Base-by-base conservation (phyloP, 2,329 filamentous ascomycete species). In the Ophiobolus disseminans region DNA sequence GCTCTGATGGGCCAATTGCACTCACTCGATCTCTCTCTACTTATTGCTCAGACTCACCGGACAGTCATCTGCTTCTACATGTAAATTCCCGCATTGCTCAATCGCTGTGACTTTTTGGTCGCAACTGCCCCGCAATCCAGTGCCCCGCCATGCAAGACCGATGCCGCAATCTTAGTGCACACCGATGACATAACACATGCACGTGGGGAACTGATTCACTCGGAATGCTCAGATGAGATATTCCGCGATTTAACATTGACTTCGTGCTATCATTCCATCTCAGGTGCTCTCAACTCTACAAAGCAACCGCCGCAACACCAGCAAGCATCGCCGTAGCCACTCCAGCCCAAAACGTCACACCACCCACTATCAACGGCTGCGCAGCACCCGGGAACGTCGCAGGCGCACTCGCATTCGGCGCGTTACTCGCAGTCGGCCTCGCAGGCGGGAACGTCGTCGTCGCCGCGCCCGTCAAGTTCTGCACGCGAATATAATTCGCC, bases 401-500 rank as follows among this genome's bases (percentile, higher is more conserved):
- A 8, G 50, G 44, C 4, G 31, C 23, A n/a, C 39, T 47, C 34
- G 28, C 30, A 17, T 39, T 57, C 17, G 28, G 21, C 30, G 50
- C 32, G 9, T n/a, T 17, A 14, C 32, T 60, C 35, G 48, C 45
- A 14, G 58, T 63, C 14, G 59, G 46, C 35, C 57, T 48, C 16
- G 59, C 40, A 8, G 62, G 57, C 10, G 62, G 55, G 38, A 58
- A 63, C 11, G 53, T 60, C 14, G 48, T 57, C 35, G 57, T 58
- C 11, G 60, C 38, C 9, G 45, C 53, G 7, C 56, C 64, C 5
- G 57, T 65, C 14, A 57, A 21, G 41, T 73, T 71, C 40, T 71
- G 62, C 9, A 74, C 74, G 17, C 52, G 53, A 37, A 78, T 73
- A 56, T 69, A 78, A 48, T 73, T 76, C 5, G 63, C 72, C 1